These are phyloP conservation scores for Schizosaccharomyces osmophilus DNA, from an alignment of 805 yeast genomes.

Conservation along the genomic window DNA sequence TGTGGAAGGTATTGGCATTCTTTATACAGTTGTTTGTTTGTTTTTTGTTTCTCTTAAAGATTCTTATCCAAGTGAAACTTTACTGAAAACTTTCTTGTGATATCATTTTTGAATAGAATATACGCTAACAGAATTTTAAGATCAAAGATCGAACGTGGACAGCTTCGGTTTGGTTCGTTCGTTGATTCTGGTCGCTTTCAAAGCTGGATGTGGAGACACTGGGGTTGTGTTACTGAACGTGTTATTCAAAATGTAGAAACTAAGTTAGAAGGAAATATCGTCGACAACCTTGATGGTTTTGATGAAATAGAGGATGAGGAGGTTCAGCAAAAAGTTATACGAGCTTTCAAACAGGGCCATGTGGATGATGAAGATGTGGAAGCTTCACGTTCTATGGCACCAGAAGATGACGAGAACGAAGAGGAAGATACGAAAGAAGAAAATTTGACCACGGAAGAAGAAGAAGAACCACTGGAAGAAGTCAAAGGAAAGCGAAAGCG, in stretches of 20 bases:
- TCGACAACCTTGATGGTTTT: not conserved
- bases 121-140: not conserved
- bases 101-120: not conserved
- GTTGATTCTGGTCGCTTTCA: not conserved
- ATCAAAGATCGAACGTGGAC: not conserved
- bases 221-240: slow-evolving; percentile 2
- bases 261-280: not conserved
- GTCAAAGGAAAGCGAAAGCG: not conserved
- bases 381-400: not conserved
- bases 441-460: not conserved
- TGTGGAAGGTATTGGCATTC: not conserved
- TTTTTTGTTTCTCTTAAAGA: not conserved
- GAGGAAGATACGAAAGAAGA: not conserved
- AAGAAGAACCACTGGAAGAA: not conserved
- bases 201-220: slow-evolving; percentile 1
- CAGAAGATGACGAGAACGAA: not conserved
- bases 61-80: not conserved
- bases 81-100: not conserved
- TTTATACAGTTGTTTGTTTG: not conserved
- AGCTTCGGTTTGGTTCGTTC: not conserved
- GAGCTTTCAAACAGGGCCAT: not conserved
- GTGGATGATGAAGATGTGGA: not conserved
- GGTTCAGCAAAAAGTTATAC: not conserved
- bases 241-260: not conserved
- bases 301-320: not conserved